These are phyloP conservation scores for Saccharomycopsis hybrid DNA, from an alignment of 1,139 yeast species.

Conservation along the genomic window DNA sequence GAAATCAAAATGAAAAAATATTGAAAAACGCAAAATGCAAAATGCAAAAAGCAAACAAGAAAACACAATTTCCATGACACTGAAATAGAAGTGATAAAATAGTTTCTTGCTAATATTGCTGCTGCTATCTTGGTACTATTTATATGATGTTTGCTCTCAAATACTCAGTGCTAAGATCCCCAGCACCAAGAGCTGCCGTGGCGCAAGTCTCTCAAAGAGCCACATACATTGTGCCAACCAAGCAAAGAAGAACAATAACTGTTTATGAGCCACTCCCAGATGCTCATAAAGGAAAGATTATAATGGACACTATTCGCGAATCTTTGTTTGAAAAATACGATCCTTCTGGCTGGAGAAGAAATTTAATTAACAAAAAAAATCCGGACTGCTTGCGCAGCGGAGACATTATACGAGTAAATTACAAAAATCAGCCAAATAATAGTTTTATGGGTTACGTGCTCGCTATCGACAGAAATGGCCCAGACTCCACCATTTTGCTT, in stretches of 20 bases:
- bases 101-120: too few species aligned
- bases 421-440: slow-evolving; percentile 54
- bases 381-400: slow-evolving; percentile 64
- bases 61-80: too few species aligned
- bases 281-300: slow-evolving; percentile 11
- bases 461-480: slow-evolving; percentile 63
- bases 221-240: slow-evolving; percentile 17
- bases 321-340: slow-evolving; percentile 55
- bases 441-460: slow-evolving; percentile 66
- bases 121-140: too few species aligned
- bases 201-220: too few species aligned
- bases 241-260: slow-evolving; percentile 26
- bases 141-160: too few species aligned
- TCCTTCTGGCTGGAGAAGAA: slow-evolving; percentile 65
- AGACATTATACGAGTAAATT: slow-evolving; percentile 72
- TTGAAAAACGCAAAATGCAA: too few species aligned
- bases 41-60: too few species aligned
- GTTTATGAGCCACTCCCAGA: slow-evolving; percentile 49
- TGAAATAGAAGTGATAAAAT: too few species aligned
- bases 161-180: too few species aligned
- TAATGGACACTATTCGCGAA: slow-evolving; percentile 40
- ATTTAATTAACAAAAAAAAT: slow-evolving; percentile 45
- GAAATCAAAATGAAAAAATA: too few species aligned
- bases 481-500: slow-evolving; percentile 65
- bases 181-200: too few species aligned